Percentiles rank a stretch among this genome's conserved stretches.
Evolutionary conservation across 805 yeast genomes (phyloP).

Genomic region (Tetrapisispora arboricola): DNA sequence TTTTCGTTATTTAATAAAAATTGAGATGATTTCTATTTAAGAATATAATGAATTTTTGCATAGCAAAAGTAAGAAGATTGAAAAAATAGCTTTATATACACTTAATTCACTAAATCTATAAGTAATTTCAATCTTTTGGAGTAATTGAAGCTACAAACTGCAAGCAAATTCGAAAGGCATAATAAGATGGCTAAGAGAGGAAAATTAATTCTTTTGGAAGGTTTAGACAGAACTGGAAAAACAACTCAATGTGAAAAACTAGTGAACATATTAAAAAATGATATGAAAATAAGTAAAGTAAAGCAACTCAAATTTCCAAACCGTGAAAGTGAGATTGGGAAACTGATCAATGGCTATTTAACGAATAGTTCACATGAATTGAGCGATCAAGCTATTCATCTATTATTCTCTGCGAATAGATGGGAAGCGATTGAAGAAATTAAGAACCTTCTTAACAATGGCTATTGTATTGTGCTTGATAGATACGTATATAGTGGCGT

Average conservation of each 20-base stretch:
- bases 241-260: slow-evolving; percentile 62
- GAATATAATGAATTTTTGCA: too few species aligned
- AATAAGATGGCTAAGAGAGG: slow-evolving; percentile 39
- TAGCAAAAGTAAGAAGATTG: too few species aligned
- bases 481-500: slow-evolving; percentile 89
- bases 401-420: slow-evolving; percentile 83
- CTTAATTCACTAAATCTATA: too few species aligned
- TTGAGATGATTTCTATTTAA: too few species aligned
- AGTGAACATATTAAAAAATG: slow-evolving; percentile 23
- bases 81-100: too few species aligned
- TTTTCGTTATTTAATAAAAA: neutral
- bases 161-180: neutral
- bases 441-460: slow-evolving; percentile 30
- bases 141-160: neutral
- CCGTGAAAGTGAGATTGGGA: slow-evolving; percentile 72
- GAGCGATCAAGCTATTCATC: slow-evolving; percentile 74
- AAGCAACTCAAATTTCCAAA: slow-evolving; percentile 68
- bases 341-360: slow-evolving; percentile 64
- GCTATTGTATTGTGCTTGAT: slow-evolving; percentile 61
- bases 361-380: slow-evolving; percentile 39
- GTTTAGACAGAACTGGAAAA: slow-evolving; percentile 91
- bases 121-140: too few species aligned
- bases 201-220: slow-evolving; percentile 72
- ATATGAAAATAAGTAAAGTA: slow-evolving; percentile 22
- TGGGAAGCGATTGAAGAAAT: slow-evolving; percentile 70